These are phyloP conservation scores for Camillea tinctor DNA, from an alignment of 2,329 filamentous ascomycete genomes.

Conservation along the genomic window DNA sequence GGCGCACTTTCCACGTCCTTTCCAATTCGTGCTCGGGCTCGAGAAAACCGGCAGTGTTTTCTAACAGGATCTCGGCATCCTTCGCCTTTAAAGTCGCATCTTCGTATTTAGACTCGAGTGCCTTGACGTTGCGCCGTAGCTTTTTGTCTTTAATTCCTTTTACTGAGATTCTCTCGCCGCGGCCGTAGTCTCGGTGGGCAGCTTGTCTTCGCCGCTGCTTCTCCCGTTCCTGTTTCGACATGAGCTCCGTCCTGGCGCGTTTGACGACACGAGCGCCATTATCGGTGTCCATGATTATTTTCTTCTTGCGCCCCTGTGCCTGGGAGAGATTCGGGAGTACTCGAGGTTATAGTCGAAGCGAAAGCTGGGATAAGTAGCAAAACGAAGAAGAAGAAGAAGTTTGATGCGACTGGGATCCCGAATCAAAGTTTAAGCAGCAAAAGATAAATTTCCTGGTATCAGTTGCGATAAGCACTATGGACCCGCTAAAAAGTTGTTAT, in stretches of 20 bases:
- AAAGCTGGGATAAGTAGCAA: constrained; percentile 2
- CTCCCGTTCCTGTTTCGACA: constrained; percentile 50
- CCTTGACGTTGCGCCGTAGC: constrained; percentile 74
- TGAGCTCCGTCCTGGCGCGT: constrained; percentile 50
- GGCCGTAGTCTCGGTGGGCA: constrained; percentile 77
- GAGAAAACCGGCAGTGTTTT: constrained; percentile 81
- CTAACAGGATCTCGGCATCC: constrained; percentile 91
- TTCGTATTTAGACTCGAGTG: constrained; percentile 79
- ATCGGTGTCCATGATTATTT: constrained; percentile 30
- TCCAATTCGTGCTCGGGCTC: constrained; percentile 88
- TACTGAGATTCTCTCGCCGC: constrained; percentile 72
- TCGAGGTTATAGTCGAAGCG: background rate
- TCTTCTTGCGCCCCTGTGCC: constrained; percentile 3
- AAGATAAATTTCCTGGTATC: constrained; percentile 17
- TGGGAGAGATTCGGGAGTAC: background rate
- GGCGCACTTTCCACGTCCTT: constrained; percentile 86
- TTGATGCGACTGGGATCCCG: background rate
- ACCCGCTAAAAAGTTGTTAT: constrained; percentile 16
- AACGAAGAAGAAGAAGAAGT: background rate
- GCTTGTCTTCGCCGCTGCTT: constrained; percentile 53
- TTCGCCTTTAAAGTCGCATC: constrained; percentile 81
- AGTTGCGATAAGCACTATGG: constrained; percentile 11
- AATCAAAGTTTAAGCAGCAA: constrained; percentile 5
- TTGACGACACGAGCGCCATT: constrained; percentile 55
- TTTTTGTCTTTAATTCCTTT: constrained; percentile 86